Evolutionary conservation across 257 asterid species (phyloP), one percentile per base, ranked within the genome.

Genomic region (Galeopsis tetrahit): DNA sequence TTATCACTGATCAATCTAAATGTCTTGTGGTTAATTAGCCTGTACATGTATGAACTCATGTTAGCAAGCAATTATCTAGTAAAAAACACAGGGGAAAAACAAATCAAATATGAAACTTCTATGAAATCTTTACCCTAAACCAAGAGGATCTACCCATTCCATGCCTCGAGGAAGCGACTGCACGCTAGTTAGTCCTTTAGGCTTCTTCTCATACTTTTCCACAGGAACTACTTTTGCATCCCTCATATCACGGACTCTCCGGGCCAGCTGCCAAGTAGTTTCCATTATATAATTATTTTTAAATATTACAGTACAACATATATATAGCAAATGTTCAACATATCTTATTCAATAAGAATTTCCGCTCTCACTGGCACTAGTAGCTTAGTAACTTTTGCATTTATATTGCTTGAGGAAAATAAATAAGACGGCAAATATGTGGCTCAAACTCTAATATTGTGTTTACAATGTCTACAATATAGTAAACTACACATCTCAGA

Each of bases 131-230:
- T 91, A 94, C 99, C 99, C 99, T 80, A 94, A 82, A 74, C 99
- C 97, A 69, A 94, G 90, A 77, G 99, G 99, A 83, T 94, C 99
- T 79, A 94, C 88, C 89, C 95, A 91, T 78, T 94, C 99, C 95
- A 94, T 89, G 84, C 97, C 99, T 57, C 99, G 96, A 44, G 99
- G 99, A 76, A 94, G 96, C 6, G 99, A 94, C 65, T 86, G 96
- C 59, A 88, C 34, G 75, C 70, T 76, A 79, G 64, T 90, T 71
- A 94, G 91, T 74, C 87, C 95, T 80, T 89, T 94, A 75, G 92
- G 84, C 82, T 85, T 87, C 76, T 63, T 83, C 71, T 84, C 93
- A 76, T 76, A 56, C 87, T 89, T 88, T 75, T 73, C 70, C 39
- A 79, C 80, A 2, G 96, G 91, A 80, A 78, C 87, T 71, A 88